phyloP scores from a whole-genome alignment of 352 stramenopile genomes.

The Peronosclerospora sorghi region DNA sequence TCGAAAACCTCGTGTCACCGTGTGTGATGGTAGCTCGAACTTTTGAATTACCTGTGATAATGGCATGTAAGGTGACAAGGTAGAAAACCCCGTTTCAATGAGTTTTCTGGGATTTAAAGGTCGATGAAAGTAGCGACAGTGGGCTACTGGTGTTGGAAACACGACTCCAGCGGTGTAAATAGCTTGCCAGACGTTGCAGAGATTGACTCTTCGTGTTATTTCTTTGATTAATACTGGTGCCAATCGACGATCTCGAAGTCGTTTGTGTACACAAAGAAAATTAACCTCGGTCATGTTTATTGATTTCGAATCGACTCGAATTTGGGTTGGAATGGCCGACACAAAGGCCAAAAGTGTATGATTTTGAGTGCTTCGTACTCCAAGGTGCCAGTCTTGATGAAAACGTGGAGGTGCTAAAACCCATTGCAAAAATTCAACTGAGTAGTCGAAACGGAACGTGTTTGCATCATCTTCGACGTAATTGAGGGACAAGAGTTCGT shows the following conservation, averaged over 20 bases:
- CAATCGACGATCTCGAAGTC: conserved; percentile 92
- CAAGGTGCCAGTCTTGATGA: conserved; percentile 91
- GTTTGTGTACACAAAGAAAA: conserved; percentile 99
- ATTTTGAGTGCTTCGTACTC: conserved; percentile 87
- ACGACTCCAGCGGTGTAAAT: conserved; percentile 98
- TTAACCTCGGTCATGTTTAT: conserved; percentile 95
- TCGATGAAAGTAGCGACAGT: conserved; percentile 96
- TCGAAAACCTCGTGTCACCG: conserved; percentile 36
- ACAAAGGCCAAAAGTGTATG: conserved; percentile 97
- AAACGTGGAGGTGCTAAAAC: conserved; percentile 92
- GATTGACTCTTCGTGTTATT: conserved; percentile 96
- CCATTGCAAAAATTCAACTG: conserved; percentile 81
- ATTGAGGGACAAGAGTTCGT: conserved; percentile 96
- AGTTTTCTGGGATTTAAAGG: conserved; percentile 98
- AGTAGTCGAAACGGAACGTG: conserved; percentile 95
- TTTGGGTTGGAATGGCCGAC: conserved; percentile 89
- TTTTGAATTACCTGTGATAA: conserved; percentile 91
- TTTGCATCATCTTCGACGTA: conserved; percentile 99
- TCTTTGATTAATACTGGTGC: conserved; percentile 99
- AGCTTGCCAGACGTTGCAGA: conserved; percentile 89
- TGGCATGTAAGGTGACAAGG: conserved; percentile 91
- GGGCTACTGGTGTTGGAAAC: conserved; percentile 91
- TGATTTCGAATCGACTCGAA: conserved; percentile 49
- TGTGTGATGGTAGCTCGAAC: conserved; percentile 76
- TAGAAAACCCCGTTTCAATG: conserved; percentile 96